These are phyloP conservation scores for Xylaria digitata DNA, from an alignment of 2,329 filamentous ascomycete genomes.

Conservation along the genomic window DNA sequence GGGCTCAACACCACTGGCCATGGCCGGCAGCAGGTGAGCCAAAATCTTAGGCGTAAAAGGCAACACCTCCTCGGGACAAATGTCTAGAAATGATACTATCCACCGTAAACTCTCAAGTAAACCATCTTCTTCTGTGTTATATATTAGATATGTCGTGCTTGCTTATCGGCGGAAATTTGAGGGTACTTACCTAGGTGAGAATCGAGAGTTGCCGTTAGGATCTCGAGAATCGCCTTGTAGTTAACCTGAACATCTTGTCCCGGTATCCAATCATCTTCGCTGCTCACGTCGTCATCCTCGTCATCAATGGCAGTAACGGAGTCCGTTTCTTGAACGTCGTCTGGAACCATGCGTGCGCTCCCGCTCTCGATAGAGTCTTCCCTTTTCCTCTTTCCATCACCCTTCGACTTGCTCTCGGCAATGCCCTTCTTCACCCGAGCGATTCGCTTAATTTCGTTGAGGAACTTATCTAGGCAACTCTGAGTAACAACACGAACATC, in stretches of 20 bases:
- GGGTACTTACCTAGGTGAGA: conserved; percentile 74
- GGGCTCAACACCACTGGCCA: conserved; percentile 90
- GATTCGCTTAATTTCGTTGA: conserved; percentile 94
- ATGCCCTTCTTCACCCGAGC: conserved; percentile 92
- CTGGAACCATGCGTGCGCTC: conserved; percentile 67
- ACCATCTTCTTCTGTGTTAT: conserved; percentile 81
- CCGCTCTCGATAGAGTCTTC: conserved; percentile 76
- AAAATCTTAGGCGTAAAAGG: conserved; percentile 93
- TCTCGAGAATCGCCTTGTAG: conserved; percentile 90
- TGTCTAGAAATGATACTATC: conserved; percentile 97
- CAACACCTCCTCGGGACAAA: conserved; percentile 95
- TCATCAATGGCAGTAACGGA: conserved; percentile 66
- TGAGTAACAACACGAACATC: conserved; percentile 97
- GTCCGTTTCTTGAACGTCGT: conserved; percentile 70
- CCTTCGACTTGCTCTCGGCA: conserved; percentile 79
- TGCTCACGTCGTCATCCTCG: conserved; percentile 69
- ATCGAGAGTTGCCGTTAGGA: conserved; percentile 88
- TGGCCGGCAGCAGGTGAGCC: conserved; percentile 90
- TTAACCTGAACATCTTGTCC: conserved; percentile 97
- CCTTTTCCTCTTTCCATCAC: conserved; percentile 74
- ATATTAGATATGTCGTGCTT: conserved; percentile 35
- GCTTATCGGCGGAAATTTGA: conserved; percentile 11
- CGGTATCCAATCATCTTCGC: conserved; percentile 94
- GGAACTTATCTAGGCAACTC: conserved; percentile 86
- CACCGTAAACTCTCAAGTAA: conserved; percentile 90